A percentile compares a stretch with the other conserved stretches of the same genome.
Evolutionary conservation across 2,329 filamentous ascomycete genomes (phyloP).

Genomic region (Beauveria sp.): DNA sequence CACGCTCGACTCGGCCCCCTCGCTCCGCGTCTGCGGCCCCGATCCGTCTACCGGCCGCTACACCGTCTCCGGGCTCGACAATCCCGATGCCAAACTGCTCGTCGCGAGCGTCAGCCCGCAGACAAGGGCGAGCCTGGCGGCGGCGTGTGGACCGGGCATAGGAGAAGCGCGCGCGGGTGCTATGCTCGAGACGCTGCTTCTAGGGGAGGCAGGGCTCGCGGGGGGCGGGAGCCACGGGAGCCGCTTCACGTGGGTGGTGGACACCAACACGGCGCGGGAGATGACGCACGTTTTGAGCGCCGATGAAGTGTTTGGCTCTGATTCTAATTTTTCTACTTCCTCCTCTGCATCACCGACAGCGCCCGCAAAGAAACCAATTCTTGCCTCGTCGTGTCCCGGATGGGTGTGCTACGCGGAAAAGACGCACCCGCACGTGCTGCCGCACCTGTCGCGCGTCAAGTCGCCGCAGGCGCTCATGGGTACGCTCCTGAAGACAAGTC

Average conservation of each 20-base stretch:
- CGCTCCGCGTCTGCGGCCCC: conserved; percentile 31
- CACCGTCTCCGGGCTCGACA: conserved; percentile 43
- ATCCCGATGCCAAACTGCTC: conserved; percentile 65
- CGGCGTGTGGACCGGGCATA: conserved; percentile 65
- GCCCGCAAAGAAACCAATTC: conserved; percentile 47
- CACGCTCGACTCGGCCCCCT: conserved; percentile 63
- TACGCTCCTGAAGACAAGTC: conserved; percentile 78
- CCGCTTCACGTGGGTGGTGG: conserved; percentile 80
- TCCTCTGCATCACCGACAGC: neutral
- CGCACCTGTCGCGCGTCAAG: conserved; percentile 84
- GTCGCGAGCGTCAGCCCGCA: conserved; percentile 92
- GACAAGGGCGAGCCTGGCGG: conserved; percentile 79
- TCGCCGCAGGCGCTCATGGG: conserved; percentile 90
- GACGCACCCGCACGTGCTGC: conserved; percentile 87
- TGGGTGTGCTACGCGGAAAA: conserved; percentile 99
- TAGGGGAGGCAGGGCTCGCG: conserved; percentile 54
- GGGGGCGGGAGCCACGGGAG: conserved; percentile 66
- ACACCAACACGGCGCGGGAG: conserved; percentile 78
- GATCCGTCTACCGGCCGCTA: conserved; percentile 24
- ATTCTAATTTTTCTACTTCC: neutral
- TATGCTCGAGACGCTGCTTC: conserved; percentile 75
- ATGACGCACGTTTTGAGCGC: conserved; percentile 74
- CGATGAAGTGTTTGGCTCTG: conserved; percentile 52
- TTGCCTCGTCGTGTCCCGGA: conserved; percentile 88
- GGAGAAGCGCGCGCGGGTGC: conserved; percentile 66